Evolutionary conservation across 2,329 filamentous ascomycete species (phyloP).

Genomic region (Aspergillus sp.): DNA sequence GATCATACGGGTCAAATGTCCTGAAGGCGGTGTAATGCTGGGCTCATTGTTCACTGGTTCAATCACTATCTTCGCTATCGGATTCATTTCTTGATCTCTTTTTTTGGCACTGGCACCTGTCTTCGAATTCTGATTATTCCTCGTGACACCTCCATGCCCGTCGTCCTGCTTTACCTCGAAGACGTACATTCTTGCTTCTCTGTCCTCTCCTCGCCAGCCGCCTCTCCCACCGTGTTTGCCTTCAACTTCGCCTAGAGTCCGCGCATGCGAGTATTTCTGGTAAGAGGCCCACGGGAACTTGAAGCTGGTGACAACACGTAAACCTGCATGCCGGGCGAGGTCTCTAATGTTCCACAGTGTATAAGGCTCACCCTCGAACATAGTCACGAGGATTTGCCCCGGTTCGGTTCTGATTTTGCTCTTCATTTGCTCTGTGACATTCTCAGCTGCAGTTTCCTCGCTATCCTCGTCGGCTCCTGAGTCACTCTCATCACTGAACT

Average conservation of each 20-base stretch:
- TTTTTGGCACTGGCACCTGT: conserved; percentile 21
- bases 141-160: conserved; percentile 12
- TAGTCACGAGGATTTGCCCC: conserved; percentile 69
- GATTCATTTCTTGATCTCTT: conserved; percentile 28
- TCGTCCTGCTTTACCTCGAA: conserved; percentile 37
- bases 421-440: conserved; percentile 4
- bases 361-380: conserved; percentile 94
- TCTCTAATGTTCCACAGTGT: conserved; percentile 93
- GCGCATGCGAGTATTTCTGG: conserved; percentile 43
- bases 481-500: conserved; percentile 16
- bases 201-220: conserved; percentile 45
- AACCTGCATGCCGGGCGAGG: conserved; percentile 66
- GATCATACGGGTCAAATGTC: no score
- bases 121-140: not conserved
- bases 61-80: conserved; percentile 28
- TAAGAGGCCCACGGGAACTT: conserved; percentile 45
- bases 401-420: conserved; percentile 20
- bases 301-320: conserved; percentile 44
- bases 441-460: conserved; percentile 4
- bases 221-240: conserved; percentile 33
- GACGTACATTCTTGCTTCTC: conserved; percentile 43
- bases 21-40: not conserved
- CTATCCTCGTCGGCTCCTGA: conserved; percentile 14
- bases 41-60: not conserved
- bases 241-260: conserved; percentile 43